These are phyloP conservation scores for Bipolaris sorokiniana DNA, from an alignment of 2,329 filamentous ascomycete genomes.

Conservation along the genomic window DNA sequence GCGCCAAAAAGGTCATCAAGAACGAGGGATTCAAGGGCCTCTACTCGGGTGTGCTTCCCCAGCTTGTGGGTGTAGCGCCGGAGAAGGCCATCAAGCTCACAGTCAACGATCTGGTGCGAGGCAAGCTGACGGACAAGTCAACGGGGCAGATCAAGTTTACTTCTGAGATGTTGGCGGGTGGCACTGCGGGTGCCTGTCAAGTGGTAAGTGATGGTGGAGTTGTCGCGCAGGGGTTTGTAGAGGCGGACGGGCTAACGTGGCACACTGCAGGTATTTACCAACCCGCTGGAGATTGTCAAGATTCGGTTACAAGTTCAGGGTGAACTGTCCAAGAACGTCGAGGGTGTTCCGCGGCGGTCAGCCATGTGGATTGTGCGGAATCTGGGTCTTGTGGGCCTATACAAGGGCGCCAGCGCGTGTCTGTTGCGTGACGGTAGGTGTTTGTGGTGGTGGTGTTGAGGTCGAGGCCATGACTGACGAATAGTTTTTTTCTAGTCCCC, in stretches of 20 bases:
- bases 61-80: constrained; percentile 96
- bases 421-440: constrained; percentile 75
- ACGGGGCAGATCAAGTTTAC: constrained; percentile 72
- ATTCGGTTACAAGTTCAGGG: constrained; percentile 97
- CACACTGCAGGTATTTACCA: constrained; percentile 79
- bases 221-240: background rate
- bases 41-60: constrained; percentile 93
- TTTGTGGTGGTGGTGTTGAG: background rate
- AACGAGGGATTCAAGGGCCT: constrained; percentile 90
- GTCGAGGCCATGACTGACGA: constrained; percentile 2
- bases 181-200: constrained; percentile 89
- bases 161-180: constrained; percentile 85
- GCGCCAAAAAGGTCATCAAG: constrained; percentile 86
- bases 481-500: constrained; percentile 64
- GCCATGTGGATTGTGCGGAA: constrained; percentile 98
- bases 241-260: constrained; percentile 17
- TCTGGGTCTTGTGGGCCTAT: constrained; percentile 89
- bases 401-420: constrained; percentile 96
- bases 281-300: constrained; percentile 98
- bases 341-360: constrained; percentile 82
- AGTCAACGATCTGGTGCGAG: constrained; percentile 91
- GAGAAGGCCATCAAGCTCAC: constrained; percentile 99
- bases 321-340: constrained; percentile 86
- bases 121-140: constrained; percentile 73
- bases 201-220: constrained; percentile 68